A percentile compares a stretch with the other conserved stretches of the same genome.
Evolutionary conservation across 441 rosid species (phyloP).

Genomic region (Adansonia rubrostipa): DNA sequence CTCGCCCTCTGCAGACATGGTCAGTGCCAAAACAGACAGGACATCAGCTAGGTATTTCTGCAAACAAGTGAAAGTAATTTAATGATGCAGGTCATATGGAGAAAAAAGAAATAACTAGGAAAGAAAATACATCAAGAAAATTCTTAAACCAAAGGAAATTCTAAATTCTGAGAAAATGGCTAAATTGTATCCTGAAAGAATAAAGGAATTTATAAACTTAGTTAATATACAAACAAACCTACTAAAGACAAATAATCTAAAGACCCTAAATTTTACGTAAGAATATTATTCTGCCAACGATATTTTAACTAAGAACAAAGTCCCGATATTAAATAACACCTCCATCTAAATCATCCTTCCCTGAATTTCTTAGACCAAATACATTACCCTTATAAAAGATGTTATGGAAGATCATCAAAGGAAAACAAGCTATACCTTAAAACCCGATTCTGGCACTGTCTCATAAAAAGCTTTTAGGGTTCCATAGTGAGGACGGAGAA

Average conservation of each 20-base stretch:
- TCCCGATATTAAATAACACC: background rate
- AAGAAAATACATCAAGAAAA: background rate
- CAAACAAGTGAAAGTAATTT: conserved; percentile 35
- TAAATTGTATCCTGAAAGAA: background rate
- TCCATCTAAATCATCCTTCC: background rate
- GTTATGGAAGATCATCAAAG: background rate
- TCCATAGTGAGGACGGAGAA: conserved; percentile 97
- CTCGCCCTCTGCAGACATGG: conserved; percentile 96
- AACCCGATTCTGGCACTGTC: conserved; percentile 64
- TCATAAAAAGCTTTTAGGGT: conserved; percentile 70
- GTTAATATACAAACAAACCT: background rate
- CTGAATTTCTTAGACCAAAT: background rate
- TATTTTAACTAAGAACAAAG: background rate
- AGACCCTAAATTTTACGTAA: background rate
- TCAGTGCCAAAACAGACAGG: conserved; percentile 84
- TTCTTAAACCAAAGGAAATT: background rate
- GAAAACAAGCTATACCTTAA: conserved; percentile 59
- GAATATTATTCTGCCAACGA: background rate
- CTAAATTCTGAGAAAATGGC: background rate
- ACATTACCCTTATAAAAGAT: conserved; percentile 5
- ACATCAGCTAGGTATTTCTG: conserved; percentile 89
- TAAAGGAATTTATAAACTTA: background rate
- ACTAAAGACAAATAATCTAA: background rate
- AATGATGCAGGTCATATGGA: background rate
- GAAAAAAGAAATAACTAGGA: conserved; percentile 5